A percentile compares a stretch with the other conserved stretches of the same genome.
phyloP scores from a whole-genome alignment of 257 asterid species.

The Anisodus tanguticus region DNA sequence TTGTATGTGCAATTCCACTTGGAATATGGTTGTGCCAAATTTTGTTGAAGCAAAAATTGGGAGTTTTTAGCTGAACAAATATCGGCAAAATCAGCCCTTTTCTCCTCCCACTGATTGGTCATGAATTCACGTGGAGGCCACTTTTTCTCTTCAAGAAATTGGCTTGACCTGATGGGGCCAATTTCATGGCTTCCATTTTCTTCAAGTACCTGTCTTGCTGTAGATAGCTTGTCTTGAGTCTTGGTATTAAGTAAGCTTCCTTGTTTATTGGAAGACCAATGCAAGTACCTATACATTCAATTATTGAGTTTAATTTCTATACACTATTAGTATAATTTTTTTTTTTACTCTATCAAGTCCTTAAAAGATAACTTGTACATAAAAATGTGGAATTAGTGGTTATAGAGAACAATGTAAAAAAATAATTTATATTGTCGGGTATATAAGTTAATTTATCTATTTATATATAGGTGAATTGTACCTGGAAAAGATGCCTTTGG shows the following conservation, averaged over 20 bases:
- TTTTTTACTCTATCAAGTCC: neutral
- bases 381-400: neutral
- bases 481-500: conserved; percentile 50
- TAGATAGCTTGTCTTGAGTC: conserved; percentile 27
- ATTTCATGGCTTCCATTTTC: conserved; percentile 39
- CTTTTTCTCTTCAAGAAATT: conserved; percentile 63
- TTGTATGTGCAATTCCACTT: conserved; percentile 37
- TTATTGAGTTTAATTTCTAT: neutral
- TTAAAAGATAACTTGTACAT: neutral
- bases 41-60: conserved; percentile 20
- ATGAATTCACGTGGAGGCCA: conserved; percentile 57
- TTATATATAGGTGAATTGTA: neutral
- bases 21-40: conserved; percentile 32
- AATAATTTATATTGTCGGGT: too few relatives aligned
- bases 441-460: too few relatives aligned
- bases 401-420: neutral
- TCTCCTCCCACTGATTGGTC: conserved; percentile 46
- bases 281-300: conserved; percentile 45
- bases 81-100: conserved; percentile 35
- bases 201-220: conserved; percentile 35
- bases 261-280: conserved; percentile 44
- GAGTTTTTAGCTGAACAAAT: conserved; percentile 31
- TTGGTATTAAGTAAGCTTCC: conserved; percentile 32
- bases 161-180: conserved; percentile 51
- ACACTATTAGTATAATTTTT: too few relatives aligned